Conservation (phyloP, 2,329 filamentous ascomycete genomes). For the Ophiocordyceps australis region DNA sequence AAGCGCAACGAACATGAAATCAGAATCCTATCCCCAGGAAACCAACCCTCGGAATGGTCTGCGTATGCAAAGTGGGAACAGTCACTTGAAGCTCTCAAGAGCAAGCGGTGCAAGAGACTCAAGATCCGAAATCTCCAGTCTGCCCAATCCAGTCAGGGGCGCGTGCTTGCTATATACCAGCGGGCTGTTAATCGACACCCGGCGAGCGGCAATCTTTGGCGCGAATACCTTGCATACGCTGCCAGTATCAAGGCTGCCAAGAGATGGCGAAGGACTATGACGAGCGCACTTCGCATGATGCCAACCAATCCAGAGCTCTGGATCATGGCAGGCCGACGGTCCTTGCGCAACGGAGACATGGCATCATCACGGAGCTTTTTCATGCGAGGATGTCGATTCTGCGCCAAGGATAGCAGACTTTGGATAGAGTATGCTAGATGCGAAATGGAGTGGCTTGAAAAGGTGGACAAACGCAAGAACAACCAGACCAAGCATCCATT, state of each 20-base stretch:
- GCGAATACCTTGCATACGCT: conserved; percentile 74
- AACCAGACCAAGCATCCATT: conserved; percentile 24
- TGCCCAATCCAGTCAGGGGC: conserved; percentile 56
- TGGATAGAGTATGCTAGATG: conserved; percentile 85
- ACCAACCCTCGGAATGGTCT: conserved; percentile 60
- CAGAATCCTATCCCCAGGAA: conserved; percentile 66
- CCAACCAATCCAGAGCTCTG: conserved; percentile 71
- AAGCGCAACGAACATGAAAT: conserved; percentile 92
- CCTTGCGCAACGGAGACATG: conserved; percentile 75
- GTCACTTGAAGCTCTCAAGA: conserved; percentile 55
- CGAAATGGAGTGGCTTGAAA: conserved; percentile 83
- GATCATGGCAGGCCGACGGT: conserved; percentile 64
- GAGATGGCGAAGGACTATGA: conserved; percentile 45
- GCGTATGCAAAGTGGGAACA: conserved; percentile 62
- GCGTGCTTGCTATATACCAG: conserved; percentile 80
- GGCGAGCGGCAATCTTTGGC: conserved; percentile 68
- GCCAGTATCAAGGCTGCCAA: conserved; percentile 48
- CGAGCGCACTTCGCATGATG: conserved; percentile 63
- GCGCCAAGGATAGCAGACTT: conserved; percentile 51
- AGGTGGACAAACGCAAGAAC: conserved; percentile 54
- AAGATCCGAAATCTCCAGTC: conserved; percentile 50
- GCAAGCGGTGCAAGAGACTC: conserved; percentile 67
- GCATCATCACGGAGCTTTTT: conserved; percentile 68
- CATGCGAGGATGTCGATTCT: conserved; percentile 80
- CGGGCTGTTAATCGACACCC: conserved; percentile 72